Evolutionary conservation across 2,329 filamentous ascomycete genomes (phyloP).

Genomic region (Microdochium trichocladiopsis): DNA sequence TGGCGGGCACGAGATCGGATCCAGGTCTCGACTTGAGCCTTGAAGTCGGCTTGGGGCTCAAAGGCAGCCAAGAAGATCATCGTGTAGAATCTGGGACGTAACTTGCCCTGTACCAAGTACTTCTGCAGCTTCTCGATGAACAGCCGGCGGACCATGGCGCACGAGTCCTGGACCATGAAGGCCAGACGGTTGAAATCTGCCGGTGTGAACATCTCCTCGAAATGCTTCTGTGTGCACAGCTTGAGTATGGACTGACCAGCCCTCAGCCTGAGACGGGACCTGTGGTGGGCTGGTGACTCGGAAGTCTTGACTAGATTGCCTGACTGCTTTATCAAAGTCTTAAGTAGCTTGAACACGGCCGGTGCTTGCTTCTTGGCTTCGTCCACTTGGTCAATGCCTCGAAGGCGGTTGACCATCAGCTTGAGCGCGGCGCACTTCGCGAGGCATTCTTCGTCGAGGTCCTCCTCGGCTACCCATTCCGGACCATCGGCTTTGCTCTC

Average conservation of each 20-base stretch:
- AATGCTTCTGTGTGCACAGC: constrained; percentile 67
- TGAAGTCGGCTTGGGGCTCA: constrained; percentile 71
- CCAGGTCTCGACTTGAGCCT: constrained; percentile 77
- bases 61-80: constrained; percentile 88
- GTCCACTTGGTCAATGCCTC: constrained; percentile 46
- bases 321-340: constrained; percentile 64
- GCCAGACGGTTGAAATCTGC: constrained; percentile 76
- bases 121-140: constrained; percentile 88
- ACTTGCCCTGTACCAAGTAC: constrained; percentile 67
- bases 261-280: constrained; percentile 70
- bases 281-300: constrained; percentile 71
- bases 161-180: constrained; percentile 71
- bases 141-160: constrained; percentile 64
- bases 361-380: constrained; percentile 52
- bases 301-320: constrained; percentile 73
- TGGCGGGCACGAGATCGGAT: constrained; percentile 71
- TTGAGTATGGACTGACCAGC: constrained; percentile 80
- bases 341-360: constrained; percentile 72
- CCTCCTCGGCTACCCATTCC: constrained; percentile 60
- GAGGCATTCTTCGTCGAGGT: constrained; percentile 71
- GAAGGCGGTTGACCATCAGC: constrained; percentile 78
- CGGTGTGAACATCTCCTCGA: constrained; percentile 69
- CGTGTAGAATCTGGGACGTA: constrained; percentile 76
- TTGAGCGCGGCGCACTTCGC: constrained; percentile 81
- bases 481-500: constrained; percentile 49